Evolutionary conservation across 2,329 filamentous ascomycete genomes (phyloP), one percentile per base, ranked within the genome.

Genomic region (Exserohilum turcica): DNA sequence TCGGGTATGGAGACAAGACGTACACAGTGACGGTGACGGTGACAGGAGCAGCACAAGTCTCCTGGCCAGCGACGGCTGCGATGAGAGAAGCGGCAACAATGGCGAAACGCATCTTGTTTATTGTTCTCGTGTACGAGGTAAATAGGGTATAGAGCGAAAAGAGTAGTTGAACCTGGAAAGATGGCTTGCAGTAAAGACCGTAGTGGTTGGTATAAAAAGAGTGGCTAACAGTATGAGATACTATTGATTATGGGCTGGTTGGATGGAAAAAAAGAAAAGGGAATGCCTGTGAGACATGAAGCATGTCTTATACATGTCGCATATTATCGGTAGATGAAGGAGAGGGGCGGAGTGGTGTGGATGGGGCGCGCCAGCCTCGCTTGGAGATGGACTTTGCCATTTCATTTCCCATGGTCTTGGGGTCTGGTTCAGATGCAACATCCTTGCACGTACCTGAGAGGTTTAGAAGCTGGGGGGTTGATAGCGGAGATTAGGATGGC

Each of bases 21-120:
- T 67, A 71, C 62, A 60, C 50, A 48, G 70, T 73, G 43, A 71
- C 61, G 18, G 68, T 71, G 49, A 68, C 54, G 21, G 68, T 70
- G 33, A 61, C 51, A 31, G 60, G 33, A 16, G 51, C 50, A 24
- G 57, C 49, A 61, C 69, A 73, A 37, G 56, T 40, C 40, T 66
- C 64, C 6, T 61, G 60, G 3, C 67, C 68, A 45, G 61, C 60
- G 39, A 59, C 68, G 36, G 62, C 62, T 43, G 65, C 63, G 44
- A 64, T 45, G 50, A 69, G 42, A 33, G 66, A 56, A 55, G 66
- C 64, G 60, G 63, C 54, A 48, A 67, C 38, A 44, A 66, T 53
- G 60, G 67, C 63, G 67, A 71, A 71, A 64, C 65, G 67, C 70
- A 73, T 73, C 60, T 63, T 46, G 43, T 45, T 45, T 43, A 48